phyloP scores from a whole-genome alignment of 73 alveolate genomes.

The Urostyla sp. region DNA sequence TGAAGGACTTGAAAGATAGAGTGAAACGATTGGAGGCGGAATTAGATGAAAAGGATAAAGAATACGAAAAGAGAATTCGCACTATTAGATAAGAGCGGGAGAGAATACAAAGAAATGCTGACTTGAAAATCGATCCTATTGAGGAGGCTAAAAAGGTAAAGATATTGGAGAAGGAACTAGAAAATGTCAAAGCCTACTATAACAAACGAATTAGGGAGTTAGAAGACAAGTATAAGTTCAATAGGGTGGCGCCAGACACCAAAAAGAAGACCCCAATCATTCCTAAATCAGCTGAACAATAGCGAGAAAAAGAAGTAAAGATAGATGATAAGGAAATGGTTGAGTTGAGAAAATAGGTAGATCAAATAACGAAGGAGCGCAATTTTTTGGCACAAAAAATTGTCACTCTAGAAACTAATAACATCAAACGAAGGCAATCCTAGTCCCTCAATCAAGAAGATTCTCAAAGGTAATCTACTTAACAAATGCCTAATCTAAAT shows the following conservation, averaged over 20 bases:
- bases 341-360: slow-evolving; percentile 12
- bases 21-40: slow-evolving; percentile 11
- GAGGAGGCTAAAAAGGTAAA: slow-evolving; percentile 41
- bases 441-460: not conserved
- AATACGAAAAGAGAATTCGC: slow-evolving; percentile 57
- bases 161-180: slow-evolving; percentile 58
- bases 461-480: not conserved
- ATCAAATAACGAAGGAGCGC: slow-evolving; percentile 43
- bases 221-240: slow-evolving; percentile 57
- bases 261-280: not conserved
- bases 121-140: slow-evolving; percentile 2
- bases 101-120: slow-evolving; percentile 49
- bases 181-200: slow-evolving; percentile 51
- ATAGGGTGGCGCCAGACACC: slow-evolving; percentile 27
- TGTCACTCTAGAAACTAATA: slow-evolving; percentile 26
- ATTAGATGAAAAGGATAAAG: slow-evolving; percentile 62
- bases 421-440: slow-evolving; percentile 26
- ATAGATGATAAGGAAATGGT: too few relatives aligned
- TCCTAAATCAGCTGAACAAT: slow-evolving; percentile 12
- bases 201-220: slow-evolving; percentile 57
- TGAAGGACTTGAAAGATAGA: not conserved
- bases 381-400: slow-evolving; percentile 30
- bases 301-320: slow-evolving; percentile 4
- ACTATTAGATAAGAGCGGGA: slow-evolving; percentile 62
- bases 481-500: not conserved